Conservation (phyloP, 106 monocot genomes). For the Dendrobium nobile region DNA sequence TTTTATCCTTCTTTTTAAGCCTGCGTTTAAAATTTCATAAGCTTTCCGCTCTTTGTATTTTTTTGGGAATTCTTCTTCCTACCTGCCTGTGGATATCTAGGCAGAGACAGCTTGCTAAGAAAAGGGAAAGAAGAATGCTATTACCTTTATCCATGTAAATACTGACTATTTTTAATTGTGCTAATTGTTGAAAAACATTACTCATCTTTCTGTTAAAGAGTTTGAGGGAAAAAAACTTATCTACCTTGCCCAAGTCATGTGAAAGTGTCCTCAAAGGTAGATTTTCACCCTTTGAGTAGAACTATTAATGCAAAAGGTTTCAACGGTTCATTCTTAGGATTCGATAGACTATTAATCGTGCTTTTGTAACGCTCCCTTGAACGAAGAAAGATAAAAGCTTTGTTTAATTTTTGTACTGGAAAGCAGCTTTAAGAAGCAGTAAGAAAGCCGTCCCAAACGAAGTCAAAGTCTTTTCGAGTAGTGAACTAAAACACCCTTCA, state of each 20-base stretch:
- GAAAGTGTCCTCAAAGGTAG: not conserved
- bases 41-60: slow-evolving; percentile 2
- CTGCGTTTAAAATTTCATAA: slow-evolving; percentile 13
- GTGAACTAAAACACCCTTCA: too few species aligned
- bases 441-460: too few species aligned
- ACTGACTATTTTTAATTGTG: not conserved
- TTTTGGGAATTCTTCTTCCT: slow-evolving; percentile 16
- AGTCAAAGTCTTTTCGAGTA: too few species aligned
- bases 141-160: slow-evolving; percentile 22
- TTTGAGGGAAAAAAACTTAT: too few species aligned
- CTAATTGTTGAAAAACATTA: not conserved
- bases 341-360: not conserved
- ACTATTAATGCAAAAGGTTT: not conserved
- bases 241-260: not conserved
- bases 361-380: not conserved
- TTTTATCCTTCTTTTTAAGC: not conserved
- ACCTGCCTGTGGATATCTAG: slow-evolving; percentile 14
- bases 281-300: not conserved
- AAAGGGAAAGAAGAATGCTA: slow-evolving; percentile 24
- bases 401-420: too few species aligned
- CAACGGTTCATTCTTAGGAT: not conserved
- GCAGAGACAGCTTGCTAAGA: slow-evolving; percentile 12
- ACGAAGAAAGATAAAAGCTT: not conserved
- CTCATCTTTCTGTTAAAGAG: too few species aligned
- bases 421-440: too few species aligned